Evolutionary conservation across 140 eudicot genomes (phyloP).

Genomic region (Ambrosia hybrid): DNA sequence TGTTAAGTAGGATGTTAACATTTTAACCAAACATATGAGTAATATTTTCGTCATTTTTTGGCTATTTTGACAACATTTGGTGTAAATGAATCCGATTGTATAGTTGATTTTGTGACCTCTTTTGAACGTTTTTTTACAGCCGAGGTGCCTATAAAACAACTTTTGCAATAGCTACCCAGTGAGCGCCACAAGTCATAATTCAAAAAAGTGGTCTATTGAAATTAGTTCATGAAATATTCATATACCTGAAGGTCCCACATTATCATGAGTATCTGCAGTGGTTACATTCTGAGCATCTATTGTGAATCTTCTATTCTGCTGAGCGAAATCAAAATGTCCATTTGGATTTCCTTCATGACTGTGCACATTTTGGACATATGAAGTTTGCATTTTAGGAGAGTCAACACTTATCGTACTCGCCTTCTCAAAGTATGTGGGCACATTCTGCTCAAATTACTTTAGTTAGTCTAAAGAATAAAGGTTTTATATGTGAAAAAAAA

Average conservation of each 20-base stretch:
- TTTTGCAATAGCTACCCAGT: background rate
- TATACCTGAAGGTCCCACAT: slow-evolving; percentile 52
- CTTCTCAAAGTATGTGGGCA: slow-evolving; percentile 50
- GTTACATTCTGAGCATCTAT: slow-evolving; percentile 33
- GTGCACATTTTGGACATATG: slow-evolving; percentile 33
- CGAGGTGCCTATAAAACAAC: no score
- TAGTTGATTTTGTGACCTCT: slow-evolving; percentile 8
- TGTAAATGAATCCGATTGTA: background rate
- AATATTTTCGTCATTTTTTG: background rate
- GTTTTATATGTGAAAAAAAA: background rate
- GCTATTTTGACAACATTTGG: background rate
- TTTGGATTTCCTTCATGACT: slow-evolving; percentile 26
- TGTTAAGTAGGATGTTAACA: background rate
- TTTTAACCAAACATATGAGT: background rate
- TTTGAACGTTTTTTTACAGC: background rate
- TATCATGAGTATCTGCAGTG: slow-evolving; percentile 33
- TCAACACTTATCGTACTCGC: slow-evolving; percentile 36
- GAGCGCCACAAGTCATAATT: background rate
- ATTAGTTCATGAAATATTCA: background rate
- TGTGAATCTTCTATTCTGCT: slow-evolving; percentile 48
- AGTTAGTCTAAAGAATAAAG: slow-evolving; percentile 19
- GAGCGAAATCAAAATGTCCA: slow-evolving; percentile 33
- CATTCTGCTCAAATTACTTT: slow-evolving; percentile 47
- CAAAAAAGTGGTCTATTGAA: background rate
- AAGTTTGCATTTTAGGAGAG: slow-evolving; percentile 40